These are phyloP conservation scores for Bidens hawaiensis DNA, from an alignment of 140 eudicot species.

Conservation along the genomic window DNA sequence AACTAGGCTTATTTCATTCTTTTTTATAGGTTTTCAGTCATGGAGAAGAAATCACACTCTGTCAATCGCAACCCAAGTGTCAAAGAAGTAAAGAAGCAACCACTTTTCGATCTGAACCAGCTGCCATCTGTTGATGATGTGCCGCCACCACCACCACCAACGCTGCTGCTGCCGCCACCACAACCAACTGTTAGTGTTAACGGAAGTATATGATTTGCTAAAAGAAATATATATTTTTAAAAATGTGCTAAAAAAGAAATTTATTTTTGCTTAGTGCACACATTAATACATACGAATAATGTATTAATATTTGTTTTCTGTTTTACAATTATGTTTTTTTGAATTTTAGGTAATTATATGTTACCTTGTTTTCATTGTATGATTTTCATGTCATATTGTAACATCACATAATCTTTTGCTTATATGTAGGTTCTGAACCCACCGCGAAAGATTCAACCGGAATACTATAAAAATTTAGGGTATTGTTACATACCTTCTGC, in stretches of 20 bases:
- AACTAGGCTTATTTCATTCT: neutral
- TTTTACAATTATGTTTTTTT: neutral
- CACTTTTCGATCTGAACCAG: neutral
- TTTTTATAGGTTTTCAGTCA: constrained; percentile 4
- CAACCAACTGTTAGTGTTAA: neutral
- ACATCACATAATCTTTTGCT: neutral
- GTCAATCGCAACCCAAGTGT: neutral
- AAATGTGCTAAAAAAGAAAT: too few species aligned
- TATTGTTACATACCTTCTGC: constrained; percentile 10
- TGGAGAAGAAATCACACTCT: constrained; percentile 5
- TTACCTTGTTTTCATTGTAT: neutral
- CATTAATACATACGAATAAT: neutral
- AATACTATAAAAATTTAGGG: constrained; percentile 15
- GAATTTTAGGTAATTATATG: neutral
- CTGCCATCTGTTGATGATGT: neutral
- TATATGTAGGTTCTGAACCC: constrained; percentile 15
- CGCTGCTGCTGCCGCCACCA: constrained; percentile 7
- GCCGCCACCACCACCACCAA: constrained; percentile 3
- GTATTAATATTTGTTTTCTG: neutral
- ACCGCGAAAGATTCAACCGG: neutral
- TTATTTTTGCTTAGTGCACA: constrained; percentile 13
- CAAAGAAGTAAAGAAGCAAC: neutral
- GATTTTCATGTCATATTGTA: neutral
- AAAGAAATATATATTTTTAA: neutral
- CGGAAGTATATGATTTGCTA: constrained; percentile 4